Base-by-base conservation (phyloP, 2,329 filamentous ascomycete species). In the Botrytis galanthina region DNA sequence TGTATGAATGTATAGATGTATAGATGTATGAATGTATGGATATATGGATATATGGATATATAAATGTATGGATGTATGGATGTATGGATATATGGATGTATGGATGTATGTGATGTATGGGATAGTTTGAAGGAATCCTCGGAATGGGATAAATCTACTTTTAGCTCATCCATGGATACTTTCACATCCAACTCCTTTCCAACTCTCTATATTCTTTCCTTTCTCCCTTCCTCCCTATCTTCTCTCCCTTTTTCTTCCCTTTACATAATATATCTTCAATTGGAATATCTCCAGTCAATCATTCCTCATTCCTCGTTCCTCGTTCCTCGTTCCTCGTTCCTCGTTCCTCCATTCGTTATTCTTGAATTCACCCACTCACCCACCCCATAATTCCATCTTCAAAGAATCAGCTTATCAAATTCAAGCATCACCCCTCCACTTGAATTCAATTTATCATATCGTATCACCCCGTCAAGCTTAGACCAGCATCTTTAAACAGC, bases 401-500 rank as follows among this genome's bases (percentile, higher is more conserved):
- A 5, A 4, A 70, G 64, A 76, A 73, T 60, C 76, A 72, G n/a
- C 76, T 75, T 71, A 78, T 75, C 48, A 75, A 62, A n/a, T 71
- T 35, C 67, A 44, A 60, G 35, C 46, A 59, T 59, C 10, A 64
- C 46, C 46, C 63, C 48, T 54, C 71, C 71, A 59, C 26, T 69
- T 72, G 44, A 57, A 62, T 59, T 48, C 22, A 51, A 66, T 59
- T 57, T 46, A 73, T 71, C 69, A 29, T 60, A 74, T 70, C 69
- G n/a, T 68, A 69, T 73, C 64, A 63, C 70, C 70, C 60, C 46
- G 70, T 71, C 70, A 66, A 71, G 44, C 60, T 44, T 46, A 51
- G 44, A 66, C 57, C 54, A 22, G 26, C 64, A 35, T 18, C 26
- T 26, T 44, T 20, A 26, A 46, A 57, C 54, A 42, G 16, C 64